A percentile compares a stretch with the other conserved stretches of the same genome.
Conservation (phyloP, 768 basidiomycete genomes). For the Russula brevipes region DNA sequence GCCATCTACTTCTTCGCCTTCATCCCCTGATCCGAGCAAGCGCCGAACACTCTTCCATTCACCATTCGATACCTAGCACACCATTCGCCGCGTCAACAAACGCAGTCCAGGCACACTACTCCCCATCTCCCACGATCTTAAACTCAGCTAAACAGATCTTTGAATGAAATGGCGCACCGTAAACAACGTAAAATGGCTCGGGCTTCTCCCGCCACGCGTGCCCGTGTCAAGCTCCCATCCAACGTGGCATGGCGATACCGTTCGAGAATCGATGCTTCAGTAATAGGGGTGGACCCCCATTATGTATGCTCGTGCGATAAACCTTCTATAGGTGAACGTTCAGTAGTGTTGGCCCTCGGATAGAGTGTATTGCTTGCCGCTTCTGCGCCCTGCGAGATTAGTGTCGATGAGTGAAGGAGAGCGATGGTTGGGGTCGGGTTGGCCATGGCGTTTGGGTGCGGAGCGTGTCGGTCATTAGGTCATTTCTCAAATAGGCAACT, state of each 20-base stretch:
- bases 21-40: slow-evolving; percentile 71
- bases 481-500: background rate
- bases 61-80: slow-evolving; percentile 89
- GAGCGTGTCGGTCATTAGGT: too few relatives aligned
- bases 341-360: slow-evolving; percentile 26
- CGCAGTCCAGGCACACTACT: slow-evolving; percentile 85
- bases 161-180: slow-evolving; percentile 40
- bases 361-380: slow-evolving; percentile 56
- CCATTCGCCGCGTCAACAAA: slow-evolving; percentile 78
- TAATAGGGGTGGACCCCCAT: slow-evolving; percentile 39
- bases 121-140: slow-evolving; percentile 46
- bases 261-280: slow-evolving; percentile 89
- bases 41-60: slow-evolving; percentile 69
- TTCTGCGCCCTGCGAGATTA: slow-evolving; percentile 77
- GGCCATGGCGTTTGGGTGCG: background rate
- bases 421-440: background rate
- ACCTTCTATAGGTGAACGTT: slow-evolving; percentile 51
- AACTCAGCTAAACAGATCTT: background rate
- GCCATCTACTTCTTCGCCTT: slow-evolving; percentile 37
- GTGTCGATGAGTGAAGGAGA: slow-evolving; percentile 27
- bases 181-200: slow-evolving; percentile 79
- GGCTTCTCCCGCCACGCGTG: slow-evolving; percentile 81
- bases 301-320: slow-evolving; percentile 45
- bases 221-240: slow-evolving; percentile 69
- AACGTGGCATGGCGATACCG: slow-evolving; percentile 81